A percentile compares a stretch with the other conserved stretches of the same genome.
These are phyloP conservation scores for Blastobotrys aristatus DNA, from an alignment of 1,139 yeast genomes.

Conservation along the genomic window DNA sequence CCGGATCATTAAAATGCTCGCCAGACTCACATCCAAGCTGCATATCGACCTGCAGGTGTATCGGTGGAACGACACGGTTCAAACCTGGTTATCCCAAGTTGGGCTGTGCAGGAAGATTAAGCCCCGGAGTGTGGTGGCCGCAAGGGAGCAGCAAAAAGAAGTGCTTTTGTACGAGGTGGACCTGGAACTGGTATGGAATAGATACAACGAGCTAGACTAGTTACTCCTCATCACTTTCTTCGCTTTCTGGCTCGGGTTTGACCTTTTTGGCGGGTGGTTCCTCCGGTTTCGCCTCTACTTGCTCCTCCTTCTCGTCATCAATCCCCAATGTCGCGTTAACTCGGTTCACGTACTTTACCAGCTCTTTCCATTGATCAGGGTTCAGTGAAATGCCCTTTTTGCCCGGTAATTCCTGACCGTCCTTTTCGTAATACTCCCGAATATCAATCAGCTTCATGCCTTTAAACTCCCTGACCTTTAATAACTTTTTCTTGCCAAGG, in stretches of 20 bases:
- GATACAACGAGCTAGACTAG: no score
- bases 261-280: neutral
- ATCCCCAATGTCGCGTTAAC: slow-evolving; percentile 42
- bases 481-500: slow-evolving; percentile 62
- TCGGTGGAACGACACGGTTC: no score
- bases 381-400: slow-evolving; percentile 81
- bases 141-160: no score
- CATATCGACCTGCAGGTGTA: no score
- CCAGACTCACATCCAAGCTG: no score
- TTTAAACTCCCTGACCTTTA: slow-evolving; percentile 66
- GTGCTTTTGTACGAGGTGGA: no score
- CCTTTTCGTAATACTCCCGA: slow-evolving; percentile 68
- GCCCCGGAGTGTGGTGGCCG: no score
- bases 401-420: slow-evolving; percentile 65
- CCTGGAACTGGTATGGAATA: no score
- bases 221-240: slow-evolving; percentile 1
- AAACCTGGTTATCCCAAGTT: no score
- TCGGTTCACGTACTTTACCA: slow-evolving; percentile 49
- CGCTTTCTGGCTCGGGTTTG: no score
- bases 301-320: slow-evolving; percentile 2
- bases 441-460: slow-evolving; percentile 66
- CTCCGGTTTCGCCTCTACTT: neutral
- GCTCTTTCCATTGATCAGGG: slow-evolving; percentile 58
- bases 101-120: no score
- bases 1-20: no score